A percentile compares a stretch with the other conserved stretches of the same genome.
phyloP scores from a whole-genome alignment of 1,284 basidiomycete species.

The Trichosporon sp. region DNA sequence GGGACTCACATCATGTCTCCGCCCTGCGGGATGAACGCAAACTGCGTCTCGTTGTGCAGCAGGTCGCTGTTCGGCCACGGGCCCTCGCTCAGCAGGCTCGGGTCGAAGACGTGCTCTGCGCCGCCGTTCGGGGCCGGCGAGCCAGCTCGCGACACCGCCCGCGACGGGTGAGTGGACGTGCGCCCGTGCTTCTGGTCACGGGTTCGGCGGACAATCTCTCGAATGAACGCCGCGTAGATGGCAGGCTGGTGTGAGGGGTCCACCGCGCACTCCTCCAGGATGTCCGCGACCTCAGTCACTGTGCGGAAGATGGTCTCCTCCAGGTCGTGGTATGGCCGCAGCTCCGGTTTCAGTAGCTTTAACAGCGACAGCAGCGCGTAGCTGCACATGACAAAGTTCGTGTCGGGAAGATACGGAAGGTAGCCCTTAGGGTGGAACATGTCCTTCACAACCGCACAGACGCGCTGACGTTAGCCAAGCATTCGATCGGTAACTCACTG shows the following conservation, averaged over 20 bases:
- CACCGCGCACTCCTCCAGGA: conserved; percentile 68
- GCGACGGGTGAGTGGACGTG: conserved; percentile 17
- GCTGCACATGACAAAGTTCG: conserved; percentile 83
- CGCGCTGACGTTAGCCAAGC: conserved; percentile 22
- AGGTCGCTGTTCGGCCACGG: conserved; percentile 35
- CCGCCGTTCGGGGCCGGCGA: conserved; percentile 14
- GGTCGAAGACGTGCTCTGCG: conserved; percentile 33
- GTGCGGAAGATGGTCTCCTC: conserved; percentile 41
- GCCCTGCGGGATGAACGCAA: conserved; percentile 45
- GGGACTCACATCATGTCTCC: conserved; percentile 46
- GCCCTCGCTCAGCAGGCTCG: conserved; percentile 33
- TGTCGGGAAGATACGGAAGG: conserved; percentile 81
- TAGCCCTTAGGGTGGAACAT: conserved; percentile 69
- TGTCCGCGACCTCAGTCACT: conserved; percentile 68
- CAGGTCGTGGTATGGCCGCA: conserved; percentile 41
- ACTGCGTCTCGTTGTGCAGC: conserved; percentile 32
- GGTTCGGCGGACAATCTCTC: conserved; percentile 56
- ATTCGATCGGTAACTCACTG: conserved; percentile 18
- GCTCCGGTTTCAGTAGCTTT: conserved; percentile 60
- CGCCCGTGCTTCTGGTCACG: conserved; percentile 44
- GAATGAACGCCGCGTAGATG: conserved; percentile 78
- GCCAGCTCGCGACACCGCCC: conserved; percentile 14
- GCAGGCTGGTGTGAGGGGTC: conserved; percentile 75
- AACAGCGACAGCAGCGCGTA: conserved; percentile 76
- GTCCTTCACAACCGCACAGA: conserved; percentile 53